These are phyloP conservation scores for Sechiopsis laciniata DNA, from an alignment of 306 rosid genomes.

Conservation along the genomic window DNA sequence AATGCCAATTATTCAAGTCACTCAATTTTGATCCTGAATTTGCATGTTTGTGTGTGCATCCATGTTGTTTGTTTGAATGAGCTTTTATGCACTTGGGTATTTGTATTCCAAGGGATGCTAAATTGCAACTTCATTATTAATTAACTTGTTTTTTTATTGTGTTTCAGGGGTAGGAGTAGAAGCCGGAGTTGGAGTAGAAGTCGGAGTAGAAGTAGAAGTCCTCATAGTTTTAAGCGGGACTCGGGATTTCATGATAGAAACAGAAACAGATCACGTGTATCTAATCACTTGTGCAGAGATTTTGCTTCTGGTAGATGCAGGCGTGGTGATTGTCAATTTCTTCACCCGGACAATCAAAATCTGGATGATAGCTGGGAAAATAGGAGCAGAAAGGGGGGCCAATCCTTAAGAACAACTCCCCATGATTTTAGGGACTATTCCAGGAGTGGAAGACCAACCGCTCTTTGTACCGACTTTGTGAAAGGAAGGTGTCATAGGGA, in stretches of 20 bases:
- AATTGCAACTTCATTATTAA: neutral
- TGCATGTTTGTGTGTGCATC: neutral
- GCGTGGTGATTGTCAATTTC: conserved; percentile 61
- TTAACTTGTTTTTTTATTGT: conserved; percentile 1
- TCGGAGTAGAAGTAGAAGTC: conserved; percentile 48
- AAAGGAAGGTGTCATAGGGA: conserved; percentile 85
- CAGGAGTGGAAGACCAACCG: conserved; percentile 57
- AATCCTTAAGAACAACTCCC: conserved; percentile 46
- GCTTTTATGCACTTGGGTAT: neutral
- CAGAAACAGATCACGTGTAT: conserved; percentile 54
- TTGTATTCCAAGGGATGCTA: neutral
- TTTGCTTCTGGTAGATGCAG: conserved; percentile 80
- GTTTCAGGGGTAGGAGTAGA: conserved; percentile 31
- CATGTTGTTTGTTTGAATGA: neutral
- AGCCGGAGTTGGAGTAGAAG: conserved; percentile 48
- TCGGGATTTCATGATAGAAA: conserved; percentile 58
- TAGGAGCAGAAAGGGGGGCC: conserved; percentile 62
- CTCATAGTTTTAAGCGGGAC: conserved; percentile 56
- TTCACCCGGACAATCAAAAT: conserved; percentile 56
- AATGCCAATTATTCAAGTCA: neutral
- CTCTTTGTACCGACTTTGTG: conserved; percentile 49
- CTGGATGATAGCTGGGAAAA: conserved; percentile 70
- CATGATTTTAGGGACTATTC: conserved; percentile 52
- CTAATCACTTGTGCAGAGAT: conserved; percentile 65
- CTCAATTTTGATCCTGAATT: neutral